Percentiles rank a stretch among this genome's conserved stretches.
phyloP scores from a whole-genome alignment of 768 basidiomycete species.

The Suillus placidus region DNA sequence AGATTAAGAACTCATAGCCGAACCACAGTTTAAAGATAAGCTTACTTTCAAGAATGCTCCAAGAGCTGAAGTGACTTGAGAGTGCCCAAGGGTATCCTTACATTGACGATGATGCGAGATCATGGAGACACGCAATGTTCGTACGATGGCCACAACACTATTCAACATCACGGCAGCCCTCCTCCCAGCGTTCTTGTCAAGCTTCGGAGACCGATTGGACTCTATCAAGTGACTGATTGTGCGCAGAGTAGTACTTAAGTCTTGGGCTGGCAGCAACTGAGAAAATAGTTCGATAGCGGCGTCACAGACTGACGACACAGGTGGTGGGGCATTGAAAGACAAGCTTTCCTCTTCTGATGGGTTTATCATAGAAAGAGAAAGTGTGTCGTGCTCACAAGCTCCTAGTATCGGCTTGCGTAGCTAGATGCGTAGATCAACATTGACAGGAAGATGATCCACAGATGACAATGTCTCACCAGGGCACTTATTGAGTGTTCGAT shows the following conservation, averaged over 20 bases:
- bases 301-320: slow-evolving; percentile 84
- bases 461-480: slow-evolving; percentile 52
- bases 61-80: slow-evolving; percentile 61
- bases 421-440: slow-evolving; percentile 16
- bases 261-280: slow-evolving; percentile 77
- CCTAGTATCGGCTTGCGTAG: slow-evolving; percentile 74
- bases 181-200: slow-evolving; percentile 86
- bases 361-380: slow-evolving; percentile 63
- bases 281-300: slow-evolving; percentile 88
- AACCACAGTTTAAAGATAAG: slow-evolving; percentile 10
- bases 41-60: slow-evolving; percentile 78
- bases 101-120: slow-evolving; percentile 56
- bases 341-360: slow-evolving; percentile 47
- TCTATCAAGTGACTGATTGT: slow-evolving; percentile 63
- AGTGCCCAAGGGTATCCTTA: slow-evolving; percentile 66
- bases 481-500: slow-evolving; percentile 80
- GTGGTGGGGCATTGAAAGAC: slow-evolving; percentile 66
- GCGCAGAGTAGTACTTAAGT: slow-evolving; percentile 56
- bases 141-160: slow-evolving; percentile 70
- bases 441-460: neutral
- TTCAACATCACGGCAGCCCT: slow-evolving; percentile 86
- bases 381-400: slow-evolving; percentile 85
- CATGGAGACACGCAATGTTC: slow-evolving; percentile 64
- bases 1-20: slow-evolving; percentile 11
- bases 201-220: slow-evolving; percentile 68